phyloP scores from a whole-genome alignment of 768 basidiomycete species.

The Tubosaeta brunneosetosa region DNA sequence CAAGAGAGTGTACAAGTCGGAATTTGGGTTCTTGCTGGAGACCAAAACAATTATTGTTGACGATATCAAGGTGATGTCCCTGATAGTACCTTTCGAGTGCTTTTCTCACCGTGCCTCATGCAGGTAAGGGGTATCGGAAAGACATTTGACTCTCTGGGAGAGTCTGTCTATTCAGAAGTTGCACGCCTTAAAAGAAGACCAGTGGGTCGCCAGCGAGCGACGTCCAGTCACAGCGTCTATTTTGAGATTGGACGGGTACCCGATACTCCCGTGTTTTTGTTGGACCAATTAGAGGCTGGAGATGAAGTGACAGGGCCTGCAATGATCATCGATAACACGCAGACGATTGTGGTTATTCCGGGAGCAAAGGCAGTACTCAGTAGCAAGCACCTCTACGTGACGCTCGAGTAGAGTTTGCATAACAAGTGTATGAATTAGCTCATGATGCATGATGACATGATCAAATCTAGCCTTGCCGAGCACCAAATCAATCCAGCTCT shows the following conservation, averaged over 20 bases:
- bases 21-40: conserved; percentile 90
- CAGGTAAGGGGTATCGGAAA: conserved; percentile 88
- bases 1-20: conserved; percentile 71
- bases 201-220: conserved; percentile 41
- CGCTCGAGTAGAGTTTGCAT: conserved; percentile 31
- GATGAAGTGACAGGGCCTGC: conserved; percentile 79
- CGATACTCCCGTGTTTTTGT: conserved; percentile 74
- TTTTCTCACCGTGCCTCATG: background rate
- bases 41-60: conserved; percentile 82
- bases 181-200: conserved; percentile 42
- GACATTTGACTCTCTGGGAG: conserved; percentile 77
- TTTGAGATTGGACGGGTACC: conserved; percentile 74
- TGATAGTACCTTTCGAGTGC: background rate
- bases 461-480: background rate
- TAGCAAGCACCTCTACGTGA: conserved; percentile 62
- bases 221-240: conserved; percentile 64
- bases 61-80: conserved; percentile 69
- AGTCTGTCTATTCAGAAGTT: conserved; percentile 75
- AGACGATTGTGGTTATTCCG: conserved; percentile 87
- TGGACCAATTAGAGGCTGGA: conserved; percentile 63
- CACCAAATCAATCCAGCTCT: background rate
- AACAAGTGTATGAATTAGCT: background rate
- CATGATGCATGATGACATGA: background rate
- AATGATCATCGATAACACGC: conserved; percentile 92
- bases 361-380: conserved; percentile 62